A percentile compares a stretch with the other conserved stretches of the same genome.
Evolutionary conservation across 371 early-diverging fungal species (phyloP).

Genomic region (Dentiscutata heterogama): DNA sequence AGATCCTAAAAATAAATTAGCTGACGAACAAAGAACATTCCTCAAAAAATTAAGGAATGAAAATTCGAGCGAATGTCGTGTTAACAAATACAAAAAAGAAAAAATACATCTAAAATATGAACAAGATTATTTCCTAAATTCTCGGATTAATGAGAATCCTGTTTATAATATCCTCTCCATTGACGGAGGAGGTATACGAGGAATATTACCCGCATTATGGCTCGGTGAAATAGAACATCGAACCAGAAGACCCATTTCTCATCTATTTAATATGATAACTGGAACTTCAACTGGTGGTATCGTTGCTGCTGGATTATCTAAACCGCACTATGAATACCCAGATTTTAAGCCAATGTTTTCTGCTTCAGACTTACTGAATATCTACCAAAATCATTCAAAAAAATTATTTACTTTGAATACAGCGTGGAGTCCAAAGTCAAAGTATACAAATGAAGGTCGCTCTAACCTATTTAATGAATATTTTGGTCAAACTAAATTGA

Average conservation of each 20-base stretch:
- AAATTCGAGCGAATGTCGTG: background rate
- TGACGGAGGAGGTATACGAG: slow-evolving; percentile 38
- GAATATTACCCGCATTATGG: slow-evolving; percentile 39
- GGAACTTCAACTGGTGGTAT: slow-evolving; percentile 43
- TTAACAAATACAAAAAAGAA: background rate
- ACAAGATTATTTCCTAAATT: slow-evolving; percentile 7
- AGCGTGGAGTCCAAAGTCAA: too few relatives aligned
- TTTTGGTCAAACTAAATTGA: too few relatives aligned
- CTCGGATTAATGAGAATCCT: background rate
- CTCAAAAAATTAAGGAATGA: background rate
- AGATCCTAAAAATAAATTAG: background rate
- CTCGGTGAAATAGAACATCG: background rate
- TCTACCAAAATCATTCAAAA: too few relatives aligned
- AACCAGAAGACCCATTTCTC: background rate
- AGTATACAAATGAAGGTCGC: too few relatives aligned
- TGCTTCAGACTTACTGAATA: background rate
- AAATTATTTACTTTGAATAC: too few relatives aligned
- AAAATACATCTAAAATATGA: background rate
- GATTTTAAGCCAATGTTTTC: background rate
- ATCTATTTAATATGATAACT: slow-evolving; percentile 38
- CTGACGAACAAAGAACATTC: background rate
- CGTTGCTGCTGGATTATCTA: background rate
- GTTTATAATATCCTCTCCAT: slow-evolving; percentile 31
- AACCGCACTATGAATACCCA: background rate
- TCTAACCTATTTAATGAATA: too few relatives aligned